phyloP scores from a whole-genome alignment of 2,329 filamentous ascomycete genomes.

The Penicillium hesseltinei region DNA sequence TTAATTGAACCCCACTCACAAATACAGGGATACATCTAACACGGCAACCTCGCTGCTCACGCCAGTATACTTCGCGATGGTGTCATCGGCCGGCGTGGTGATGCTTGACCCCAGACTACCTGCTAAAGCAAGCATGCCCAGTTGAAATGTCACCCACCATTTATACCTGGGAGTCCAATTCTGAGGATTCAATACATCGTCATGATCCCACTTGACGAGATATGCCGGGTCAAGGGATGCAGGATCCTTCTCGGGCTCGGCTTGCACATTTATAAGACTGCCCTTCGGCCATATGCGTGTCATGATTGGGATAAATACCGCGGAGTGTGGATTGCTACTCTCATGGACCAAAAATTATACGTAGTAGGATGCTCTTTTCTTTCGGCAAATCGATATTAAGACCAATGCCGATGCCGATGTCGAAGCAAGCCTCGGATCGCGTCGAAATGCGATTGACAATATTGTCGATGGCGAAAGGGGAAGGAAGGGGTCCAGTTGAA shows the following conservation, averaged over 20 bases:
- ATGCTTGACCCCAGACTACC: constrained; percentile 53
- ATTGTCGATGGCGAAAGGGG: background rate
- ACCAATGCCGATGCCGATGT: background rate
- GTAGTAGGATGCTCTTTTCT: background rate
- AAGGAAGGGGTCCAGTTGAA: background rate
- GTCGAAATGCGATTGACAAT: background rate
- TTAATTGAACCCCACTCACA: background rate
- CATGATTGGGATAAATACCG: background rate
- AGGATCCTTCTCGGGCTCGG: background rate
- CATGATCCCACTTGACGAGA: constrained; percentile 13
- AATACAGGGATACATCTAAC: constrained; percentile 48
- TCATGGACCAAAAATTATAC: background rate
- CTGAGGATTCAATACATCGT: constrained; percentile 42
- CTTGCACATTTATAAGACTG: background rate
- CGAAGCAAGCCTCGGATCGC: background rate
- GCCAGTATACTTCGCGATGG: constrained; percentile 44
- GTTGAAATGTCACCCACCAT: constrained; percentile 49
- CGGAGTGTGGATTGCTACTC: background rate
- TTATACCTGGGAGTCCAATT: constrained; percentile 49
- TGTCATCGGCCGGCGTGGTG: constrained; percentile 47
- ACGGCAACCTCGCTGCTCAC: constrained; percentile 48
- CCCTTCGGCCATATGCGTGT: background rate
- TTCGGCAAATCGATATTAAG: background rate
- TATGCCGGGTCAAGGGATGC: constrained; percentile 8
- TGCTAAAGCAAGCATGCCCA: constrained; percentile 52